Evolutionary conservation across 2,329 filamentous ascomycete genomes (phyloP), one percentile per base, ranked within the genome.

Genomic region (Curvularia eragrostidis): DNA sequence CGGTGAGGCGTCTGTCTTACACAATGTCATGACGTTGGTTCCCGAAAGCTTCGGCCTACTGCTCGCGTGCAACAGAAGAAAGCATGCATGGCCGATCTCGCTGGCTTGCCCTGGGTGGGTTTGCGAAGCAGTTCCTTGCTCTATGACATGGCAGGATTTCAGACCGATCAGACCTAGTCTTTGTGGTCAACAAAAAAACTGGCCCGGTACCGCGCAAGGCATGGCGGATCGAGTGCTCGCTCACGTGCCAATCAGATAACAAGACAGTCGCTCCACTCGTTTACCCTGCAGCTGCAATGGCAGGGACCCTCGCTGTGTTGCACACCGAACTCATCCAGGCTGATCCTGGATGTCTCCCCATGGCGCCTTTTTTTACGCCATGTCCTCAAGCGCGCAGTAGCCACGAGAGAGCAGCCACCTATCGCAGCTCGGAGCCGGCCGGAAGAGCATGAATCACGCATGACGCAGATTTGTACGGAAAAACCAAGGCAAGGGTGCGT

Each of bases 371-470:
- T 30, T 30, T 52, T 44, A 36, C 49, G 54, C 32, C 48, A 44
- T 51, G 38, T 48, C 32, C 46, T 24, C 2, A 12, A 36, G 43
- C 28, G 43, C 49, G 48, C 43, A 42, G 36, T 44, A 49, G 52
- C 23, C 52, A 52, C 34, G 48, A 41, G 57, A 54, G 49, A 54
- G 34, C 26, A 41, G 48, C 48, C 41, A 41, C 53, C 48, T 21
- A 44, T 58, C 54, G 50, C 51, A 56, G 58, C 54, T 64, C 65
- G 65, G 66, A 63, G 56, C 39, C 54, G 53, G 50, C 62, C 66
- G 65, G 65, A 63, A 54, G 62, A 30, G 51, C 59, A 53, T 42
- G 26, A 52, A 54, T 62, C 48, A 59, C 52, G 60, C 57, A 52
- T 32, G 10, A 49, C 54, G 56, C 61, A 60, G 59, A 65, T 62